Conservation (phyloP, 2,329 filamentous ascomycete genomes). For the Xylaria sp. region DNA sequence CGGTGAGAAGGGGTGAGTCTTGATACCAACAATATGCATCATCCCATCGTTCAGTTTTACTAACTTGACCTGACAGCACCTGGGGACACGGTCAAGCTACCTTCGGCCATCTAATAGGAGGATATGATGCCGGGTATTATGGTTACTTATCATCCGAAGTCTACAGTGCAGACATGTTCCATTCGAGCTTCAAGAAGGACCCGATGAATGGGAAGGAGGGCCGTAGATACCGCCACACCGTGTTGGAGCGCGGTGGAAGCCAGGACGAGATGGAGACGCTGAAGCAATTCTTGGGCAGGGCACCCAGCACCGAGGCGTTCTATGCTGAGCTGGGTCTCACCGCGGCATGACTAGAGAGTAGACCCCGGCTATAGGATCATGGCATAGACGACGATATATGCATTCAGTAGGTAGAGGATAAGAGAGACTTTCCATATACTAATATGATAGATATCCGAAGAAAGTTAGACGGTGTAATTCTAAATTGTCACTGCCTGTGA, state of each 20-base stretch:
- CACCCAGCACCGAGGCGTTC: slow-evolving; percentile 81
- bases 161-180: slow-evolving; percentile 88
- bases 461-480: background rate
- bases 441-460: background rate
- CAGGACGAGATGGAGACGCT: slow-evolving; percentile 84
- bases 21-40: background rate
- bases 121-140: slow-evolving; percentile 88
- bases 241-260: slow-evolving; percentile 80
- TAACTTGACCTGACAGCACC: slow-evolving; percentile 53
- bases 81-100: slow-evolving; percentile 84
- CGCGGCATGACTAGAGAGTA: slow-evolving; percentile 32
- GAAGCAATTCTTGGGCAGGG: slow-evolving; percentile 79
- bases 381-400: background rate
- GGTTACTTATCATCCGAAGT: slow-evolving; percentile 79
- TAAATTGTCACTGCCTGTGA: background rate
- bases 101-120: slow-evolving; percentile 84
- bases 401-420: slow-evolving; percentile 20
- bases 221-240: slow-evolving; percentile 78
- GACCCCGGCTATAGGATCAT: slow-evolving; percentile 24
- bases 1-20: slow-evolving; percentile 64
- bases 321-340: slow-evolving; percentile 76
- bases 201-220: slow-evolving; percentile 82
- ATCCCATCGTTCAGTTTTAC: slow-evolving; percentile 35
- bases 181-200: slow-evolving; percentile 78
- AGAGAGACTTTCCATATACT: background rate